These are phyloP conservation scores for Ambrosia trifida DNA, from an alignment of 129 eudicot genomes.

Conservation along the genomic window DNA sequence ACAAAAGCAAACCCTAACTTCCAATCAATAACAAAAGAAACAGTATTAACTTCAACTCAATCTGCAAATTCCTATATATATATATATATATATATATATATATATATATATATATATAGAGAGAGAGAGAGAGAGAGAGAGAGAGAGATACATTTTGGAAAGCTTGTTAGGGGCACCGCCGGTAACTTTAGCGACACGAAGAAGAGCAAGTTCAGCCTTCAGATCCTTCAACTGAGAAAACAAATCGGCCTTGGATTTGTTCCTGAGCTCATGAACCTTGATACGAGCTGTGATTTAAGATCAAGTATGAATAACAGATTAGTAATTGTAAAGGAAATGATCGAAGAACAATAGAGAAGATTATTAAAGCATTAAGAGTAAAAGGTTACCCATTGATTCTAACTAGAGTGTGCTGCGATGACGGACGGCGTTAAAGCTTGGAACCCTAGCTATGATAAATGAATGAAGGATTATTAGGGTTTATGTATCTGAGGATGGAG, in stretches of 20 bases:
- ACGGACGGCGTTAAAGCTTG: slow-evolving; percentile 18
- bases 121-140: no score
- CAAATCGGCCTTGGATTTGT: slow-evolving; percentile 49
- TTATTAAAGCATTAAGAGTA: neutral
- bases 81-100: neutral
- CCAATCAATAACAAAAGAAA: no score
- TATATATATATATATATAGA: no score
- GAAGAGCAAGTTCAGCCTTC: slow-evolving; percentile 67
- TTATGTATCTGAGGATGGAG: slow-evolving; percentile 23
- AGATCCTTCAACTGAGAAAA: slow-evolving; percentile 67
- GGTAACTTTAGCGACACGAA: slow-evolving; percentile 79
- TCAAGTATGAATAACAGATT: neutral
- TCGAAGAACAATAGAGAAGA: neutral
- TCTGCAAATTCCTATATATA: no score
- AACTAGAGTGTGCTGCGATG: slow-evolving; percentile 10
- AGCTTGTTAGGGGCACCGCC: slow-evolving; percentile 87
- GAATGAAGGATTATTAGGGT: slow-evolving; percentile 21
- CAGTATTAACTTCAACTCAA: no score
- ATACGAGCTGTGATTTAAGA: slow-evolving; percentile 39
- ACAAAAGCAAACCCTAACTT: no score
- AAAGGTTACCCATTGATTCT: slow-evolving; percentile 36
- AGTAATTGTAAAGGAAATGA: neutral
- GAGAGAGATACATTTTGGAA: slow-evolving; percentile 49
- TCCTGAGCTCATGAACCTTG: slow-evolving; percentile 67
- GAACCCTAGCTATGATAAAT: slow-evolving; percentile 27